phyloP scores from a whole-genome alignment of 2,329 filamentous ascomycete species.

The Cordyceps tenuipes region DNA sequence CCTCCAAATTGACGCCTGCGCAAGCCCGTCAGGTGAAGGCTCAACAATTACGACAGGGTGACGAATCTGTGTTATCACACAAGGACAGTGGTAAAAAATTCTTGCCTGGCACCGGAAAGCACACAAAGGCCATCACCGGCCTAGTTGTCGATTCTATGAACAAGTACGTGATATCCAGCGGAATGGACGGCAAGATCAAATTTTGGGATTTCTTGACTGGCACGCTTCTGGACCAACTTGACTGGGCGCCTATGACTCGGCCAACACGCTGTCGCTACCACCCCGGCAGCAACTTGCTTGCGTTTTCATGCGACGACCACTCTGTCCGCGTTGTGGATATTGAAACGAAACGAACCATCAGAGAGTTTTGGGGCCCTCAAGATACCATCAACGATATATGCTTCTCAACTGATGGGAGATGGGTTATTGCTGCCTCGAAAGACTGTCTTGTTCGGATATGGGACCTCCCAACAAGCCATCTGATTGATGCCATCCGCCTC shows the following conservation, averaged over 20 bases:
- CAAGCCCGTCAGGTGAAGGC: conserved; percentile 70
- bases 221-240: conserved; percentile 67
- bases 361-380: conserved; percentile 81
- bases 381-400: conserved; percentile 69
- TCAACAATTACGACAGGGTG: conserved; percentile 50
- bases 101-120: conserved; percentile 55
- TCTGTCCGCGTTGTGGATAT: conserved; percentile 85
- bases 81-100: conserved; percentile 35
- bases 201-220: conserved; percentile 96
- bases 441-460: conserved; percentile 78
- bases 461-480: conserved; percentile 90
- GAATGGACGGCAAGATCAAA: conserved; percentile 85
- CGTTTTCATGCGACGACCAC: conserved; percentile 80
- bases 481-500: conserved; percentile 85
- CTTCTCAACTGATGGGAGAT: conserved; percentile 89
- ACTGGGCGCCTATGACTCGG: conserved; percentile 68
- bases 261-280: conserved; percentile 76
- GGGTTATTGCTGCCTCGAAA: conserved; percentile 82
- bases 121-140: conserved; percentile 76
- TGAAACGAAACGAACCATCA: conserved; percentile 80
- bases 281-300: conserved; percentile 72
- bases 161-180: conserved; percentile 74
- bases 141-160: conserved; percentile 86
- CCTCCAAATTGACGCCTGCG: conserved; percentile 65
- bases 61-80: conserved; percentile 49